Base-by-base conservation (phyloP, 805 yeast species). In the Kluyveromyces siamensis region DNA sequence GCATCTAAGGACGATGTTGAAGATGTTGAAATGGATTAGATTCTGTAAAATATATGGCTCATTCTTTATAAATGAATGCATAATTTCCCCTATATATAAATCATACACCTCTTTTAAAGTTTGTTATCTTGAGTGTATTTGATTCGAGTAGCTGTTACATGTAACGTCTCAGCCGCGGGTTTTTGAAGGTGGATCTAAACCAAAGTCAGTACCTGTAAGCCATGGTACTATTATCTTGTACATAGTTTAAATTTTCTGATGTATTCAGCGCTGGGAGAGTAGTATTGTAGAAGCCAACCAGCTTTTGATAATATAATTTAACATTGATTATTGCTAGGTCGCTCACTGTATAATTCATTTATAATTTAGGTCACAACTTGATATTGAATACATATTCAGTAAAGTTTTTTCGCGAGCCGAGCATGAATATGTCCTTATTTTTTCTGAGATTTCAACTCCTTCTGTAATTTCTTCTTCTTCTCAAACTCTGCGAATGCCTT, bases 401-500 rank as follows among this genome's bases (percentile, higher is more conserved):
- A 3, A 21, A 21, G 6, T 21, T 21, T 21, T 21, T 6, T 21
- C n/a, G 38, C n/a, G 6, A 4, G 38, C 38, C 6, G 38, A 36
- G n/a, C 16, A 5, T 36, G 16, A 36, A 14, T 4, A 14, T 36
- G 6, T 36, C 21, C 14, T 37, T 8, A 19, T 19, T 48, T 41
- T 1, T 61, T 47, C 9, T 5, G 35, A 30, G 67, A 51, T 37
- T 56, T 57, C 19, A 46, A 51, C 16, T 42, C 39, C 16, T 21
- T 42, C n/a, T 35, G 70, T 43, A 67, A 59, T 53, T 81, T 79
- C 60, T 85, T 67, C 59, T 72, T 72, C 67, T 80, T 80, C 65
- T 90, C 97, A 46, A 88, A 79, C 55, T 84, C 84, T 1, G 95
- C 88, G 71, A 90, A 91, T 6, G 80, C 96, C 50, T 79, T 75